Conservation (phyloP, 257 asterid genomes). For the Nicotiana noctiflora region DNA sequence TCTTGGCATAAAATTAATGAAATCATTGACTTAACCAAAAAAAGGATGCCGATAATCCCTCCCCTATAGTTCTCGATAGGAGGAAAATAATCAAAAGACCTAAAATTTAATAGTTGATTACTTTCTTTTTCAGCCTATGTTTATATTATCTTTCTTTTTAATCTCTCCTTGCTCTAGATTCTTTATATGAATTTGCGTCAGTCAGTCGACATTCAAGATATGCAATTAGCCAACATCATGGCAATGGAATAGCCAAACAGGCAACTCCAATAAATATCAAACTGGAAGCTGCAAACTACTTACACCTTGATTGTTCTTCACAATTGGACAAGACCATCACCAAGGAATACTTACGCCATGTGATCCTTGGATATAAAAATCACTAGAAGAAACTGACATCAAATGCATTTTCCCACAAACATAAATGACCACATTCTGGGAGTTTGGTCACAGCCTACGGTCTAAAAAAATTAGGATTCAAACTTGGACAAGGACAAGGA, state of each 20-base stretch:
- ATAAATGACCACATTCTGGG: not conserved
- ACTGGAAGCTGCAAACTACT: not conserved
- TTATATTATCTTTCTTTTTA: too few species aligned
- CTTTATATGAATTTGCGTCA: too few species aligned
- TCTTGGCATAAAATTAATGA: not conserved
- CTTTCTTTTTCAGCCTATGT: not conserved
- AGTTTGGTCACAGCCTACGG: too few species aligned
- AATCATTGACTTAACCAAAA: too few species aligned
- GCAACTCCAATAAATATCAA: not conserved
- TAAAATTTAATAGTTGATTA: not conserved
- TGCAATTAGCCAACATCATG: too few species aligned
- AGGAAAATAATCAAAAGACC: not conserved
- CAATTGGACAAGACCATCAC: not conserved
- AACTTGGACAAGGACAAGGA: not conserved
- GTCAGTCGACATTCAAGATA: too few species aligned
- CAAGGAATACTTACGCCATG: not conserved
- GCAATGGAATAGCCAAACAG: not conserved
- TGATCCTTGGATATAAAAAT: not conserved
- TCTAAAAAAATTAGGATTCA: not conserved
- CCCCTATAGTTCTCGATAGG: not conserved
- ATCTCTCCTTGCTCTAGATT: too few species aligned
- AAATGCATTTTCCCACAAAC: not conserved
- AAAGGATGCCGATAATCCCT: not conserved
- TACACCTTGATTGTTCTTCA: not conserved
- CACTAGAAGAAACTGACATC: not conserved